A percentile compares a stretch with the other conserved stretches of the same genome.
These are phyloP conservation scores for Hirschfeldia incana DNA, from an alignment of 345 rosid species.

Conservation along the genomic window DNA sequence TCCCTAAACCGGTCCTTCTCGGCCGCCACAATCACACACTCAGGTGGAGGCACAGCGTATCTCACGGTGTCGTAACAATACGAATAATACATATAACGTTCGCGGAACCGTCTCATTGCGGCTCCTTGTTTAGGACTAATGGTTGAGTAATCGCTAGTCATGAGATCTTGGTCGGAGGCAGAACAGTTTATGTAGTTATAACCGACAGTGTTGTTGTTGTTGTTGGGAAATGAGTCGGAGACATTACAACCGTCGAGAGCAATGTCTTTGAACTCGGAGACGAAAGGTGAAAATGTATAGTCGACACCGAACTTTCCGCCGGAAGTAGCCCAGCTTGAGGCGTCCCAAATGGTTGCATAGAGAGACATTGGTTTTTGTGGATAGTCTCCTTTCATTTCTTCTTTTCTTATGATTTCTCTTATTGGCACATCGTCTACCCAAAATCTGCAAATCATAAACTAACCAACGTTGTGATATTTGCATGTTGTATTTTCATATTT, in stretches of 20 bases:
- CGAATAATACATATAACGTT: slow-evolving; percentile 79
- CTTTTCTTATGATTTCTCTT: slow-evolving; percentile 59
- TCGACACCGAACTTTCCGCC: slow-evolving; percentile 76
- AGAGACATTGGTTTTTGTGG: slow-evolving; percentile 90
- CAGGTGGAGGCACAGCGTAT: slow-evolving; percentile 65
- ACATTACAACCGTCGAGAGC: slow-evolving; percentile 71
- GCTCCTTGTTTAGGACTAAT: slow-evolving; percentile 43
- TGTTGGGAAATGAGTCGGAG: slow-evolving; percentile 48
- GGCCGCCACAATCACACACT: slow-evolving; percentile 53
- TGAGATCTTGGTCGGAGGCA: slow-evolving; percentile 39
- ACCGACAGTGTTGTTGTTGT: slow-evolving; percentile 1
- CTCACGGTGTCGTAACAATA: slow-evolving; percentile 73
- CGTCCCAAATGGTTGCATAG: slow-evolving; percentile 97
- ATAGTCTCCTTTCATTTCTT: slow-evolving; percentile 74
- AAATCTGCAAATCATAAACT: slow-evolving; percentile 51
- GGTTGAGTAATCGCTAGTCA: slow-evolving; percentile 43
- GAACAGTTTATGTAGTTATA: slow-evolving; percentile 35
- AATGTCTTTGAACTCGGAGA: slow-evolving; percentile 67
- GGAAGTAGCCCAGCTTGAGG: slow-evolving; percentile 87
- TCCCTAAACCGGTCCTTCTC: slow-evolving; percentile 62
- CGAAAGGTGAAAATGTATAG: slow-evolving; percentile 74
- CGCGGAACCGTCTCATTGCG: slow-evolving; percentile 67
- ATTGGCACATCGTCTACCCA: slow-evolving; percentile 87
- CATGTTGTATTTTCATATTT: neutral
- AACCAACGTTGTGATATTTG: slow-evolving; percentile 1